phyloP scores from a whole-genome alignment of 495 filamentous ascomycete species.

The Aspergillus nanangensis region DNA sequence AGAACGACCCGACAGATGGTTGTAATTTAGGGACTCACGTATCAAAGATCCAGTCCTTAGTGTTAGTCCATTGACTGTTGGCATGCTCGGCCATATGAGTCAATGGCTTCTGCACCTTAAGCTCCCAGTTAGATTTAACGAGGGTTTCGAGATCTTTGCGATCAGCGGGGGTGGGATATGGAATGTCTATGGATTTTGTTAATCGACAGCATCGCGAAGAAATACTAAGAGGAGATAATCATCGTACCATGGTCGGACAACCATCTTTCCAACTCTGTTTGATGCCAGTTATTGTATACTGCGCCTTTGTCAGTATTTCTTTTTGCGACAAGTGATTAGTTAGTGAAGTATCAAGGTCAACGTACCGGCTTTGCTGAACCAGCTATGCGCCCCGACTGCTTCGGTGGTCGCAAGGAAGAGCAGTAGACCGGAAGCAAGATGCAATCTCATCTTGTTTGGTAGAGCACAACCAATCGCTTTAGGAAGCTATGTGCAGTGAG shows the following conservation, averaged over 20 bases:
- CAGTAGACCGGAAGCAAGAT: constrained; percentile 60
- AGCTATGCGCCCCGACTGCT: constrained; percentile 62
- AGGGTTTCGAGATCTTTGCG: constrained; percentile 79
- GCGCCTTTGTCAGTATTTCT: background rate
- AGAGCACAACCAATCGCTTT: too few relatives aligned
- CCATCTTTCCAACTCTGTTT: constrained; percentile 97
- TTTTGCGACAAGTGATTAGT: too few relatives aligned
- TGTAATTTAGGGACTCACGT: constrained; percentile 52
- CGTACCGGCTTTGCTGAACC: constrained; percentile 82
- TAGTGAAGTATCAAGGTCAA: constrained; percentile 16
- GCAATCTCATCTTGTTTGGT: constrained; percentile 64
- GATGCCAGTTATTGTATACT: constrained; percentile 99
- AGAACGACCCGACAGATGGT: constrained; percentile 1
- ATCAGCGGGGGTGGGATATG: constrained; percentile 79
- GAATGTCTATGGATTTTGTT: constrained; percentile 69
- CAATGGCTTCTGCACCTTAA: constrained; percentile 61
- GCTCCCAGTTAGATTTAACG: constrained; percentile 85
- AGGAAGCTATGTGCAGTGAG: too few relatives aligned
- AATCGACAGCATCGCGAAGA: too few relatives aligned
- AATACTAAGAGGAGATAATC: too few relatives aligned
- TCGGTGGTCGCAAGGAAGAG: constrained; percentile 64
- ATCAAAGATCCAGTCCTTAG: constrained; percentile 93
- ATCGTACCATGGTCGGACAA: constrained; percentile 75
- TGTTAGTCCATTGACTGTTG: constrained; percentile 60
- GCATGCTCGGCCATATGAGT: constrained; percentile 73